phyloP scores from a whole-genome alignment of 768 basidiomycete genomes.

The Trametopsis cervina region DNA sequence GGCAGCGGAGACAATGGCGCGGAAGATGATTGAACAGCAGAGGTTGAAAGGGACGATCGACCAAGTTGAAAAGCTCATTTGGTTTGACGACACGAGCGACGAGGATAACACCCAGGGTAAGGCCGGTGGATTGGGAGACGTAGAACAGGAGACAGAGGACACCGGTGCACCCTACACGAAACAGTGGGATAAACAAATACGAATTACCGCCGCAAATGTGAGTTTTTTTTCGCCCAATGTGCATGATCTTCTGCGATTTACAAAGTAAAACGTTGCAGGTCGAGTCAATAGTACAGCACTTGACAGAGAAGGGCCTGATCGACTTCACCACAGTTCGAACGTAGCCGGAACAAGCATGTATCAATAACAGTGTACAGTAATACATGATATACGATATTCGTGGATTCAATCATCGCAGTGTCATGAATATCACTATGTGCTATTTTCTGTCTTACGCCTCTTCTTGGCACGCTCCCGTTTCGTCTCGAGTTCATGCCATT shows the following conservation, averaged over 20 bases:
- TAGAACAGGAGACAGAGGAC: conserved; percentile 79
- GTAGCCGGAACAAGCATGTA: conserved; percentile 12
- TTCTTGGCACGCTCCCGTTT: conserved; percentile 87
- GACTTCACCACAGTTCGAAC: conserved; percentile 20
- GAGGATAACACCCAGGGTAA: conserved; percentile 93
- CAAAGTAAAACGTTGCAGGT: conserved; percentile 45
- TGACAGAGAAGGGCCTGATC: conserved; percentile 67
- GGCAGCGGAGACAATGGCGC: conserved; percentile 94
- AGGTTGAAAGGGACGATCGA: conserved; percentile 91
- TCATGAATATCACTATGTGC: conserved; percentile 1
- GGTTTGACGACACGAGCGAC: conserved; percentile 83
- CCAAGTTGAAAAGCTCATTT: conserved; percentile 90
- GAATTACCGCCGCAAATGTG: conserved; percentile 82
- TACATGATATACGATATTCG: too few species aligned
- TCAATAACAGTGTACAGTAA: background rate
- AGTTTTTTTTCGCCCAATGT: conserved; percentile 18
- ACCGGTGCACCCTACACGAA: conserved; percentile 88
- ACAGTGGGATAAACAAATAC: conserved; percentile 93
- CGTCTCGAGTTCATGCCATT: conserved; percentile 97
- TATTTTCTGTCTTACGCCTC: conserved; percentile 53
- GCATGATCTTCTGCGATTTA: background rate
- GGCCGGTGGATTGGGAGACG: conserved; percentile 87
- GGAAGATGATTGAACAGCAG: conserved; percentile 98
- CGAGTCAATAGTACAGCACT: conserved; percentile 80
- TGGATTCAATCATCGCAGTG: too few species aligned